Conservation (phyloP, 192 early-diverging fungal species). For the Backusella luteola region DNA sequence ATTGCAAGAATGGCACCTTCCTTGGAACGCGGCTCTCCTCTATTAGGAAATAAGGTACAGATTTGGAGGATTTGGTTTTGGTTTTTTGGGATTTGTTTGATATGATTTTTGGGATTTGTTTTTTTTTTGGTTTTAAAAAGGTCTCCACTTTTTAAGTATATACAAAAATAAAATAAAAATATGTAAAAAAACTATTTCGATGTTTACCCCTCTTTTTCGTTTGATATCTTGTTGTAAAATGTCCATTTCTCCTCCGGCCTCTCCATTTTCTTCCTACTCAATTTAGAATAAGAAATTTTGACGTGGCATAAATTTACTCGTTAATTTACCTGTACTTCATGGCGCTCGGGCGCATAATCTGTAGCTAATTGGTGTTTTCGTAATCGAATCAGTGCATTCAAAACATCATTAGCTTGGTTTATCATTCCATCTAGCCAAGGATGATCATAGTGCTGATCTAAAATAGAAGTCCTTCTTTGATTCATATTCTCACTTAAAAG, state of each 20-base stretch:
- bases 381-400: conserved; percentile 28
- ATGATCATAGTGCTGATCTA: conserved; percentile 1
- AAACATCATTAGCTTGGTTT: conserved; percentile 24
- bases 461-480: background rate
- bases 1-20: conserved; percentile 58
- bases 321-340: background rate
- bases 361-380: conserved; percentile 28
- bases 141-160: background rate
- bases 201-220: conserved; percentile 25
- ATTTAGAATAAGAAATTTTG: background rate
- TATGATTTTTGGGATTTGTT: background rate
- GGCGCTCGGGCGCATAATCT: conserved; percentile 4
- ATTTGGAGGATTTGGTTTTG: background rate
- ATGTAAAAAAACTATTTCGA: background rate
- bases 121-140: conserved; percentile 4
- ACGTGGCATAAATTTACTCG: background rate
- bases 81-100: background rate
- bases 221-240: background rate
- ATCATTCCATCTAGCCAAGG: conserved; percentile 33
- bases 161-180: background rate
- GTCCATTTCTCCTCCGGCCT: background rate
- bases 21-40: conserved; percentile 8
- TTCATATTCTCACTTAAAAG: conserved; percentile 6
- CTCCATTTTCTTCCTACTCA: background rate
- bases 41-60: background rate